Evolutionary conservation across 1,284 basidiomycete species (phyloP).

Genomic region (Irpex sp.): DNA sequence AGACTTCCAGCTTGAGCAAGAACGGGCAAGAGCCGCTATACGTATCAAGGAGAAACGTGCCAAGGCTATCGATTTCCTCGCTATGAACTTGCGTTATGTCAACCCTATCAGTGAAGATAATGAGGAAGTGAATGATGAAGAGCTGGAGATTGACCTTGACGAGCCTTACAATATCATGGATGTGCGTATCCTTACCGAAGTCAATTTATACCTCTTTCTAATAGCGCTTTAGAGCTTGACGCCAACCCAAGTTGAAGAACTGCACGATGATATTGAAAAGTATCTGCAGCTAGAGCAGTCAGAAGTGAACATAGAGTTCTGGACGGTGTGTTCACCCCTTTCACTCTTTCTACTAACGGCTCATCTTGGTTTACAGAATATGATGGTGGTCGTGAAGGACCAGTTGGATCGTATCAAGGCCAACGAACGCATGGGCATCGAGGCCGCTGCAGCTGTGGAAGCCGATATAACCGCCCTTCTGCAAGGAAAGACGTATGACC

Average conservation of each 20-base stretch:
- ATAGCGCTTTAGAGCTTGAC: conserved; percentile 65
- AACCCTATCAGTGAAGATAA: conserved; percentile 54
- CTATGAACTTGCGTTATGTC: conserved; percentile 88
- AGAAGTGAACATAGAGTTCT: conserved; percentile 89
- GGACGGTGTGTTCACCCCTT: conserved; percentile 59
- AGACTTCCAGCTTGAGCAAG: conserved; percentile 95
- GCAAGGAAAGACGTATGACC: conserved; percentile 77
- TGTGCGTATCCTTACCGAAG: conserved; percentile 39
- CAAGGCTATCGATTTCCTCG: conserved; percentile 92
- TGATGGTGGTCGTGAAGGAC: conserved; percentile 96
- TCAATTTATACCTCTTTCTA: conserved; percentile 11
- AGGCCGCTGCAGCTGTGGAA: conserved; percentile 75
- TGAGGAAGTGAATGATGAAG: conserved; percentile 63
- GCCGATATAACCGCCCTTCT: conserved; percentile 70
- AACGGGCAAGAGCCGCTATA: conserved; percentile 86
- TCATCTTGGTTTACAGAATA: conserved; percentile 51
- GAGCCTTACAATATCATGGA: conserved; percentile 98
- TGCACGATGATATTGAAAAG: conserved; percentile 91
- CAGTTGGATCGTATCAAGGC: conserved; percentile 73
- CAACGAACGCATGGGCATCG: conserved; percentile 52
- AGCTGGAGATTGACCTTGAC: conserved; percentile 95
- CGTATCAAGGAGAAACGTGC: conserved; percentile 93
- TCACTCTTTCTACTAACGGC: conserved; percentile 4
- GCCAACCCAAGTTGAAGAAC: conserved; percentile 83
- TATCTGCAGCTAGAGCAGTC: conserved; percentile 86